Base-by-base conservation (phyloP, 495 filamentous ascomycete genomes). In the Daldinia concentrica region DNA sequence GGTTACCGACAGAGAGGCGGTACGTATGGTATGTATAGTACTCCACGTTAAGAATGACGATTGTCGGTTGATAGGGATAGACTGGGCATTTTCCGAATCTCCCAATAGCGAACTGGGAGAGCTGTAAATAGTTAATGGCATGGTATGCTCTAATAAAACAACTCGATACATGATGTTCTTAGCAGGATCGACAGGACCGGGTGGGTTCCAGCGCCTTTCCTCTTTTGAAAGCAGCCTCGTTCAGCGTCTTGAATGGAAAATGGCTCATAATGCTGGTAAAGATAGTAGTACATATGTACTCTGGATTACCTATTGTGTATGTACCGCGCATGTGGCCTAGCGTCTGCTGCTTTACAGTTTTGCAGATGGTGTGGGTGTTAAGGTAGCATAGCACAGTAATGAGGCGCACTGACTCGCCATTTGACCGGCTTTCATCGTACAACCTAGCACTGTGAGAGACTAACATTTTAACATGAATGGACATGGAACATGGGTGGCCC, bases 221-320 rank as follows among this genome's bases (percentile, higher is more conserved):
- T 55, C 58, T 64, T 71, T 74, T 32, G 67, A 67, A 52, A 70
- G 59, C 59, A 71, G 63, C 67, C 50, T 68, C 50, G 55, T 24
- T 64, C 41, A 60, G n/a, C 56, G 27, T 58, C 60, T 34, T 43
- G 58, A 34, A 48, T 62, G 62, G 64, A 71, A 74, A 71, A 74
- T 74, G 68, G 72, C 72, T 74, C 68, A 74, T 71, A 72, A 62
- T 72, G 61, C 61, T 65, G 62, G 65, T 58, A 64, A 45, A 37
- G n/a, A 29, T 43, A 54, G 12, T 0, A 54, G 34, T 48, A 58
- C 32, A 32, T 48, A 26, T 58, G 52, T 56, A 56, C 52, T 24
- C 71, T 73, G 71, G 71, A 43, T 73, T 73, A 73, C 62, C 71
- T 54, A 69, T 73, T 69, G 17, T 73, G 71, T 73, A 73, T 65